Evolutionary conservation across 148 eudicot species (phyloP).

Genomic region (Rhododendron ferrugineum): DNA sequence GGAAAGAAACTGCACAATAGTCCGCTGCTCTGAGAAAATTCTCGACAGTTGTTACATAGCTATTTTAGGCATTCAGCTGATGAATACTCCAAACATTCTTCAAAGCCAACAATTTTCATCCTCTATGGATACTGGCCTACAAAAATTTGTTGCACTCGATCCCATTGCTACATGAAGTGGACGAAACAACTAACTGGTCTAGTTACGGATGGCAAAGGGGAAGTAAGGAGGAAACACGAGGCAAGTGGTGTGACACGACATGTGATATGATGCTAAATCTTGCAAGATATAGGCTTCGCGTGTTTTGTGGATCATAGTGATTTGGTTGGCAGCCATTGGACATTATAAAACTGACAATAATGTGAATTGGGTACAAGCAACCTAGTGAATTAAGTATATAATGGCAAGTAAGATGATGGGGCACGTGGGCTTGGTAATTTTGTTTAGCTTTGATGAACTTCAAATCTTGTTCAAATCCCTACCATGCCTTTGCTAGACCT

Average conservation of each 20-base stretch:
- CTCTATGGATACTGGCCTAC: no score
- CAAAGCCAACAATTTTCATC: background rate
- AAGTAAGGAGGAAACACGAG: background rate
- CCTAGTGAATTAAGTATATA: background rate
- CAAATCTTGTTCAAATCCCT: background rate
- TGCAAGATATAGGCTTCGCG: background rate
- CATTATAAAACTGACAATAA: background rate
- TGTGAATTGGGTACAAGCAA: background rate
- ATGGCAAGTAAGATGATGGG: constrained; percentile 1
- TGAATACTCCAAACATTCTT: background rate
- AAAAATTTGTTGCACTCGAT: background rate
- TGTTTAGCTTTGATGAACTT: background rate
- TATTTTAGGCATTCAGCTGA: background rate
- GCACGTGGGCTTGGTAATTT: background rate
- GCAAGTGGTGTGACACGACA: background rate
- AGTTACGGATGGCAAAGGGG: background rate
- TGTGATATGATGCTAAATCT: background rate
- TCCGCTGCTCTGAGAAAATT: background rate
- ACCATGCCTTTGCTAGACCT: no score
- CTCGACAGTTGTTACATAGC: background rate
- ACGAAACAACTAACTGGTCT: background rate
- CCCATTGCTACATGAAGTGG: background rate
- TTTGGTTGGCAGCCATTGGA: constrained; percentile 1
- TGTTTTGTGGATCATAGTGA: background rate
- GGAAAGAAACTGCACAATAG: background rate